phyloP scores from a whole-genome alignment of 2,329 filamentous ascomycete species.

The Gliomastix tumulicola region DNA sequence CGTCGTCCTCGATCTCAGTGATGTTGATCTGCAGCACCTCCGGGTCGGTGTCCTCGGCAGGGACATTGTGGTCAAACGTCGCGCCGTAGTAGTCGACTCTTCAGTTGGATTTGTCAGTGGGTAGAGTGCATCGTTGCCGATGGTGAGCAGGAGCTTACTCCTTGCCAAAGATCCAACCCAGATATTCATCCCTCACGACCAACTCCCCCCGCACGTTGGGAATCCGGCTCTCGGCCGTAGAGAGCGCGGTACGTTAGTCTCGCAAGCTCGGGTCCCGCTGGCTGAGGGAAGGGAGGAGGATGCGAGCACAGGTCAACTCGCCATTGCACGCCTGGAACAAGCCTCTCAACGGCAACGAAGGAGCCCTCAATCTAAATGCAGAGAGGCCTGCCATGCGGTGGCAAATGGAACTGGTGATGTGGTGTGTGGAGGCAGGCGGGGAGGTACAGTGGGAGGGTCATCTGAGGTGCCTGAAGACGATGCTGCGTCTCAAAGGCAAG shows the following conservation, averaged over 20 bases:
- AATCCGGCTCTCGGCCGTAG: neutral
- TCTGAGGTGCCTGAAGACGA: too few relatives aligned
- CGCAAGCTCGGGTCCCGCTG: slow-evolving; percentile 1
- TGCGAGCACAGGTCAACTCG: slow-evolving; percentile 1
- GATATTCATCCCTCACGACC: slow-evolving; percentile 1
- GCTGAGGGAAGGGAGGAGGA: neutral
- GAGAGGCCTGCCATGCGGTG: slow-evolving; percentile 1
- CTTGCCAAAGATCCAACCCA: slow-evolving; percentile 3
- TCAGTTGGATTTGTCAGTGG: slow-evolving; percentile 2
- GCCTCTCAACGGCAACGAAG: neutral
- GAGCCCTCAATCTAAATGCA: slow-evolving; percentile 4
- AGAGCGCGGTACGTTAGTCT: neutral
- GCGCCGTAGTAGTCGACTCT: slow-evolving; percentile 29
- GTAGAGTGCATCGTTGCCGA: neutral
- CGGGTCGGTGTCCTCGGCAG: slow-evolving; percentile 22
- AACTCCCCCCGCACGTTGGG: neutral
- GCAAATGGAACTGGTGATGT: slow-evolving; percentile 1
- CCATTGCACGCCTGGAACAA: slow-evolving; percentile 1
- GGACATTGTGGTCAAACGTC: slow-evolving; percentile 29
- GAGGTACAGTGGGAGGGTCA: slow-evolving; percentile 1
- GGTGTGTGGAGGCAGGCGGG: slow-evolving; percentile 1
- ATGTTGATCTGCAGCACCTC: slow-evolving; percentile 35
- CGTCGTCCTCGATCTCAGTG: slow-evolving; percentile 18
- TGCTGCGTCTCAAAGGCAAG: too few relatives aligned
- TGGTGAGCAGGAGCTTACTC: too few relatives aligned